Percentiles rank a stretch among this genome's conserved stretches.
These are phyloP conservation scores for Datisca glomerata DNA, from an alignment of 306 rosid species.

Conservation along the genomic window DNA sequence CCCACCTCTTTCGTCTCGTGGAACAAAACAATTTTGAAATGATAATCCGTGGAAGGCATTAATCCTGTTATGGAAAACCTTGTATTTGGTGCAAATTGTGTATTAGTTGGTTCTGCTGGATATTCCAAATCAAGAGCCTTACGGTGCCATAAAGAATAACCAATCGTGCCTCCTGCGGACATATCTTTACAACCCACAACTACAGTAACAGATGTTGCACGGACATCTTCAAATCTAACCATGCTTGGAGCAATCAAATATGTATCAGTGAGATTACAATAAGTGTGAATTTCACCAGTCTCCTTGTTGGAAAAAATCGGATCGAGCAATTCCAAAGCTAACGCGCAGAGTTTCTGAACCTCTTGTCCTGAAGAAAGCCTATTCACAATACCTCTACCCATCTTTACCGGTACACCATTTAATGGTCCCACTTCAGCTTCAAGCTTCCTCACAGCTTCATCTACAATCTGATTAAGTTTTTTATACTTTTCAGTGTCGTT, in stretches of 20 bases:
- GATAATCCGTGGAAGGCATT: conserved; percentile 60
- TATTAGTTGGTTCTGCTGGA: conserved; percentile 50
- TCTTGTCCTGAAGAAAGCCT: conserved; percentile 97
- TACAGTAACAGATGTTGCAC: conserved; percentile 55
- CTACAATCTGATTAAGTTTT: conserved; percentile 45
- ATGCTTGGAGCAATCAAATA: conserved; percentile 33
- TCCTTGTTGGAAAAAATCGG: conserved; percentile 47
- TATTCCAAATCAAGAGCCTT: conserved; percentile 39
- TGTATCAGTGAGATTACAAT: conserved; percentile 35
- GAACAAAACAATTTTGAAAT: conserved; percentile 40
- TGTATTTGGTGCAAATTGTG: conserved; percentile 33
- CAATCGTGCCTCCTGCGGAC: conserved; percentile 22
- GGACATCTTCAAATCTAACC: conserved; percentile 69
- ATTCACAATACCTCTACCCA: conserved; percentile 92
- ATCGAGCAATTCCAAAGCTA: conserved; percentile 66
- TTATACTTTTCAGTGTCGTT: conserved; percentile 52
- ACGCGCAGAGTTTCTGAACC: conserved; percentile 77
- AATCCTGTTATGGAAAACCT: conserved; percentile 43
- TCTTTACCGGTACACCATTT: conserved; percentile 64
- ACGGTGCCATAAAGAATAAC: conserved; percentile 66
- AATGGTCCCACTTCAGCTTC: conserved; percentile 83
- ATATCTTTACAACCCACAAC: conserved; percentile 42
- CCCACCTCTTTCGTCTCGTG: conserved; percentile 28
- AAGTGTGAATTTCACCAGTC: neutral
- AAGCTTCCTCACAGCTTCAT: conserved; percentile 73